These are phyloP conservation scores for Suhomyces anneliseae DNA, from an alignment of 1,139 yeast species.

Conservation along the genomic window DNA sequence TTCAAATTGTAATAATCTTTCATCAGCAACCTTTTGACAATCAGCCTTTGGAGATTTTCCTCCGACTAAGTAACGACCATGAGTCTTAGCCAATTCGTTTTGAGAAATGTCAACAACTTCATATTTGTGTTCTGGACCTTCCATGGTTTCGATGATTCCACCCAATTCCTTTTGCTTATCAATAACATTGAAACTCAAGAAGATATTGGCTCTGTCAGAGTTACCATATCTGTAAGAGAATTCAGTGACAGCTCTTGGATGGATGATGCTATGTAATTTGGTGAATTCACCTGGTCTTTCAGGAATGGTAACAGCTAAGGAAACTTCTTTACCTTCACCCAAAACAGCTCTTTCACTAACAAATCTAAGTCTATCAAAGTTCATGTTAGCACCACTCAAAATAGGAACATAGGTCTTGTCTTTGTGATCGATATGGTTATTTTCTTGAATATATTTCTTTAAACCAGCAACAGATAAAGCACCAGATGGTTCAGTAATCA, in stretches of 20 bases:
- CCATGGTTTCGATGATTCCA: conserved; percentile 40
- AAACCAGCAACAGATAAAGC: conserved; percentile 95
- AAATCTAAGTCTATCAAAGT: conserved; percentile 91
- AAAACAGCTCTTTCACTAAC: conserved; percentile 97
- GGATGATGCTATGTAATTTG: conserved; percentile 68
- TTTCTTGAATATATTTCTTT: conserved; percentile 69
- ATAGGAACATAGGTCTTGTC: conserved; percentile 77
- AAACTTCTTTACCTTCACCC: conserved; percentile 97
- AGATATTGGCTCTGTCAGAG: conserved; percentile 68
- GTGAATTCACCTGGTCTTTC: conserved; percentile 90
- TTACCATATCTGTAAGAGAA: conserved; percentile 78
- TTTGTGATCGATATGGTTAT: conserved; percentile 72
- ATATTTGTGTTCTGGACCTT: conserved; percentile 44
- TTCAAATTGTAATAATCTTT: conserved; percentile 79
- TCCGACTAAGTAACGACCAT: conserved; percentile 94
- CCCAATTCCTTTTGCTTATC: conserved; percentile 61
- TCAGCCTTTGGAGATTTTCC: conserved; percentile 62
- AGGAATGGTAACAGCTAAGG: conserved; percentile 85
- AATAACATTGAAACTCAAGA: conserved; percentile 80
- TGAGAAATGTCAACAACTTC: conserved; percentile 82
- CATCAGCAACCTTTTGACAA: conserved; percentile 52
- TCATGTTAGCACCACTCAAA: conserved; percentile 96
- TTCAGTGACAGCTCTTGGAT: conserved; percentile 90
- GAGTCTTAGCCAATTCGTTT: conserved; percentile 92
- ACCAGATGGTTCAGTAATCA: conserved; percentile 95